phyloP scores from a whole-genome alignment of 352 stramenopile species.

The Phytophthora citrophthora region DNA sequence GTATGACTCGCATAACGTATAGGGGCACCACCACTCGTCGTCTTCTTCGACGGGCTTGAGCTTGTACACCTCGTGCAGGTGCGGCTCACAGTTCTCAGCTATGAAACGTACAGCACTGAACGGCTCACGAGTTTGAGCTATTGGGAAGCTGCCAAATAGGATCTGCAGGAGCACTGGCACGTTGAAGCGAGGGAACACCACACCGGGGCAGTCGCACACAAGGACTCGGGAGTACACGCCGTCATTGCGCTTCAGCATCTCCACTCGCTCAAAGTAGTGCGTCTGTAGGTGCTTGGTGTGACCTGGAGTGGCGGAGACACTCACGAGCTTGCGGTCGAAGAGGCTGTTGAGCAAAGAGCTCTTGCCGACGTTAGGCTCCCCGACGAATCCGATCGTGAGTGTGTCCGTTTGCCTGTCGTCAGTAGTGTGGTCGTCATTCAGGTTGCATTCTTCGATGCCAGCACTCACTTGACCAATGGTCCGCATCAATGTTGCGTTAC shows the following conservation, averaged over 20 bases:
- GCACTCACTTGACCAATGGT: constrained; percentile 46
- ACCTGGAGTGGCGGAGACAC: constrained; percentile 76
- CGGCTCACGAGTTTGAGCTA: constrained; percentile 85
- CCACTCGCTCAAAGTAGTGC: constrained; percentile 69
- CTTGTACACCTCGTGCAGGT: constrained; percentile 83
- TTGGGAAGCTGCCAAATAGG: constrained; percentile 84
- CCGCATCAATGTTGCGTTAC: constrained; percentile 51
- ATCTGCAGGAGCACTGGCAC: constrained; percentile 78
- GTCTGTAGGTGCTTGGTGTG: constrained; percentile 88
- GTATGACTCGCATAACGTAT: constrained; percentile 78
- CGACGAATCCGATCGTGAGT: constrained; percentile 95
- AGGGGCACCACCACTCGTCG: constrained; percentile 79
- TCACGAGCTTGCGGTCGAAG: constrained; percentile 80
- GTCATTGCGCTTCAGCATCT: constrained; percentile 51
- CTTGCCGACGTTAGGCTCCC: constrained; percentile 98
- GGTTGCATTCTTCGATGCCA: constrained; percentile 28
- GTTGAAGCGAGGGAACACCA: constrained; percentile 81
- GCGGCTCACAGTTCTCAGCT: constrained; percentile 78
- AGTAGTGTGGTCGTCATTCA: constrained; percentile 25
- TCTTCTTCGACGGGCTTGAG: constrained; percentile 75
- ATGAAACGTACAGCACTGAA: constrained; percentile 88
- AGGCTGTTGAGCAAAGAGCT: constrained; percentile 94
- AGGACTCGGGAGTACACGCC: constrained; percentile 46
- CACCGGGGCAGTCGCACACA: constrained; percentile 81
- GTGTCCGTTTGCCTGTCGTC: constrained; percentile 93